A percentile compares a stretch with the other conserved stretches of the same genome.
phyloP scores from a whole-genome alignment of 441 rosid genomes.

The Daphne laureola region DNA sequence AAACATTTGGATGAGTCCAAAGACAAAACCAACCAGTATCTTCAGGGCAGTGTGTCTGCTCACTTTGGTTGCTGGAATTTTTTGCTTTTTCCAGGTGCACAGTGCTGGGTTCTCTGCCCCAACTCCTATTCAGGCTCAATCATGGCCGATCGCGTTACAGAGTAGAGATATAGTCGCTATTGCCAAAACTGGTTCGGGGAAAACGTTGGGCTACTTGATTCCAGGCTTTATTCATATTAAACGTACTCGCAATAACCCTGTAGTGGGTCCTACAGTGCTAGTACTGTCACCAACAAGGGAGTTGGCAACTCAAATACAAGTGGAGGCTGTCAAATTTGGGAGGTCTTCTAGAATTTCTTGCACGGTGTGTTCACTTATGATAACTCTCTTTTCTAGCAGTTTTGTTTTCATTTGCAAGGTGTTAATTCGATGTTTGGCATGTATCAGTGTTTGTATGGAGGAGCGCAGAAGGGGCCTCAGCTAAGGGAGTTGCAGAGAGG shows the following conservation, averaged over 20 bases:
- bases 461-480: slow-evolving; percentile 67
- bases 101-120: slow-evolving; percentile 85
- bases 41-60: slow-evolving; percentile 49
- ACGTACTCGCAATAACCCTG: slow-evolving; percentile 35
- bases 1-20: slow-evolving; percentile 32
- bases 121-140: slow-evolving; percentile 95
- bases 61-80: slow-evolving; percentile 39
- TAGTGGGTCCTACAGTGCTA: slow-evolving; percentile 57
- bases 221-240: slow-evolving; percentile 57
- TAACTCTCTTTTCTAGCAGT: too few species aligned
- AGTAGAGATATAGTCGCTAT: slow-evolving; percentile 86
- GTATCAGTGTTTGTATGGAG: slow-evolving; percentile 58
- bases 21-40: slow-evolving; percentile 25
- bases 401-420: too few species aligned
- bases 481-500: slow-evolving; percentile 57
- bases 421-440: neutral
- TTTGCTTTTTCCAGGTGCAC: slow-evolving; percentile 72
- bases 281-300: slow-evolving; percentile 67
- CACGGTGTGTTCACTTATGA: slow-evolving; percentile 27
- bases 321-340: slow-evolving; percentile 60
- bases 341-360: slow-evolving; percentile 54
- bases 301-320: slow-evolving; percentile 64
- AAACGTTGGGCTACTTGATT: slow-evolving; percentile 72
- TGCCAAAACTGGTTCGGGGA: slow-evolving; percentile 93
- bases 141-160: slow-evolving; percentile 89